Evolutionary conservation across 768 basidiomycete genomes (phyloP).

Genomic region (Naganishia vaughanmartiniae): DNA sequence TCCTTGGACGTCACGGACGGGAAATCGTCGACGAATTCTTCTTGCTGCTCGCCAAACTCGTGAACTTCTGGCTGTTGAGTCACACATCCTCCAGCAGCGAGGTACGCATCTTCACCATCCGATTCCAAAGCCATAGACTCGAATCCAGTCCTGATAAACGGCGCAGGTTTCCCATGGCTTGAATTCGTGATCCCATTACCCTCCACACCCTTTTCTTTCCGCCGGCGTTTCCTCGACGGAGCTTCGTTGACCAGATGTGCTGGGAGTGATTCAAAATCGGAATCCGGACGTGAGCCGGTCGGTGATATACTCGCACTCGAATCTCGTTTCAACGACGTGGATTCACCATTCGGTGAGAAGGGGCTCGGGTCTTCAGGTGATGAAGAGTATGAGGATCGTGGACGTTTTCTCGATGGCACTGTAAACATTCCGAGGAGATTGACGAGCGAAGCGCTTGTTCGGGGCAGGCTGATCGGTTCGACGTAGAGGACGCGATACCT

Average conservation of each 20-base stretch:
- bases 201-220: constrained; percentile 6
- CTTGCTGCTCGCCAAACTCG: not conserved
- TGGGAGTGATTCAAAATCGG: constrained; percentile 8
- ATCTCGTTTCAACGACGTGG: not conserved
- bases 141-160: constrained; percentile 20
- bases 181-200: not conserved
- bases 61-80: not conserved
- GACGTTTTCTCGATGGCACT: constrained; percentile 17
- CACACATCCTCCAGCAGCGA: not conserved
- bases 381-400: constrained; percentile 20
- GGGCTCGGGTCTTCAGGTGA: constrained; percentile 7
- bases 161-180: not conserved
- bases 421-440: not conserved
- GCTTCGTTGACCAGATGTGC: constrained; percentile 2
- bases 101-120: constrained; percentile 2
- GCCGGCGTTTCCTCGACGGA: constrained; percentile 25
- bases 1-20: not conserved
- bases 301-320: not conserved
- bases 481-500: not conserved
- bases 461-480: not conserved
- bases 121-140: constrained; percentile 1
- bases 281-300: not conserved
- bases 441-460: not conserved
- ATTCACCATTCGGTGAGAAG: not conserved
- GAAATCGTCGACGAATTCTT: not conserved